Conservation (phyloP, 1,284 basidiomycete genomes). For the Pseudomicrostroma phylloplanum region DNA sequence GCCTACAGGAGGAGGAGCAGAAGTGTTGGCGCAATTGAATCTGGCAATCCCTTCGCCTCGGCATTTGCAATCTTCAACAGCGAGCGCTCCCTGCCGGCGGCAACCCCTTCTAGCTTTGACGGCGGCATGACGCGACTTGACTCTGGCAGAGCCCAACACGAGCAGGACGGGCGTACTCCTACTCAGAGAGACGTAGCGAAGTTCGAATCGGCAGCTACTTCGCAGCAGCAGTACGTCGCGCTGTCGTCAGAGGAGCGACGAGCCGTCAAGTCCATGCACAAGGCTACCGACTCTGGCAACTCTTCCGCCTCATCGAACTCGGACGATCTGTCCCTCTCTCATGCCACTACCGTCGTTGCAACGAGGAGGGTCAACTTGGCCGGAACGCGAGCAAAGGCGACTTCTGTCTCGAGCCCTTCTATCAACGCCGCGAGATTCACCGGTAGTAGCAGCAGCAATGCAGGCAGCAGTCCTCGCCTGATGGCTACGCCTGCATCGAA, state of each 20-base stretch:
- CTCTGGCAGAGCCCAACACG: too few species aligned
- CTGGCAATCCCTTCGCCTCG: not conserved
- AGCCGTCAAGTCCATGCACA: not conserved
- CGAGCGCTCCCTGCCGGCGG: not conserved
- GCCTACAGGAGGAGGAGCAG: slow-evolving; percentile 23
- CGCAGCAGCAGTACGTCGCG: too few species aligned
- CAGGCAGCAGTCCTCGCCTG: slow-evolving; percentile 3
- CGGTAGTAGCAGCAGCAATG: not conserved
- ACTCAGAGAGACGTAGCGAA: too few species aligned
- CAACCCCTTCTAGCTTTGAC: not conserved
- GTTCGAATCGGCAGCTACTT: not conserved
- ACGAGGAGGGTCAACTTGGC: slow-evolving; percentile 9
- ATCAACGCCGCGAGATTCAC: not conserved
- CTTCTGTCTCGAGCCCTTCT: not conserved
- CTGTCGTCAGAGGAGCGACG: too few species aligned
- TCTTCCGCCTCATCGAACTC: slow-evolving; percentile 1
- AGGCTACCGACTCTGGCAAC: not conserved
- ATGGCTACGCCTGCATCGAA: not conserved
- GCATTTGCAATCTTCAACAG: not conserved
- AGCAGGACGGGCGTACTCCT: too few species aligned
- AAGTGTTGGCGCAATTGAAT: slow-evolving; percentile 19
- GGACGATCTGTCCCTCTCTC: not conserved
- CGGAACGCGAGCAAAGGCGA: not conserved
- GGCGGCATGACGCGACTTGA: too few species aligned
- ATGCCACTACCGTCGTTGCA: not conserved